These are phyloP conservation scores for Corymbia calophylla DNA, from an alignment of 441 rosid species.

Conservation along the genomic window DNA sequence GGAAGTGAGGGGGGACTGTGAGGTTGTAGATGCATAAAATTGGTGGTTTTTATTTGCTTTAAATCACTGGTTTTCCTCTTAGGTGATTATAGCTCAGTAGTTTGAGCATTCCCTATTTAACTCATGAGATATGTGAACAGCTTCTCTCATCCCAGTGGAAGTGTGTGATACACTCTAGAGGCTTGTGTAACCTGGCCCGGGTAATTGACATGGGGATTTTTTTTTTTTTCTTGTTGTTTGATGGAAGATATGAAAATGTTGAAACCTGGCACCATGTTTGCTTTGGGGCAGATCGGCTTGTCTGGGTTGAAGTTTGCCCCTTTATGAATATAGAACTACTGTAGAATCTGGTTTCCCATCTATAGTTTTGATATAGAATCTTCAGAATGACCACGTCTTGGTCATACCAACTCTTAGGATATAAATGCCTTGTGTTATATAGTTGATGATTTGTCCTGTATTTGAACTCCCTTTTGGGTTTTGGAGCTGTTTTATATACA, in stretches of 20 bases:
- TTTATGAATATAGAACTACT: neutral
- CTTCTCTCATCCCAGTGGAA: neutral
- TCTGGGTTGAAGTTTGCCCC: neutral
- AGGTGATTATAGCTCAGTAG: neutral
- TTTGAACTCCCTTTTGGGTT: neutral
- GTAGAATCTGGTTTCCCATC: neutral
- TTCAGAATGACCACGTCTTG: neutral
- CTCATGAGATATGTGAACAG: neutral
- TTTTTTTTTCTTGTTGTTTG: neutral
- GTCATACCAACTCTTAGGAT: neutral
- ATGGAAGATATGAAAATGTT: neutral
- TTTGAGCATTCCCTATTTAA: neutral
- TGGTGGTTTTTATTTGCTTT: neutral
- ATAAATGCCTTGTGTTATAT: neutral
- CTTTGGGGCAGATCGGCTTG: neutral
- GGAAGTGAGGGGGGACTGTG: neutral
- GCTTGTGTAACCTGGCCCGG: neutral
- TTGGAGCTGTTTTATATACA: neutral
- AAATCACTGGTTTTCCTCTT: neutral
- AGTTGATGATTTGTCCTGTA: neutral
- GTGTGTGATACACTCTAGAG: neutral
- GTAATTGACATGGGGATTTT: neutral
- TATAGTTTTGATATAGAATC: neutral
- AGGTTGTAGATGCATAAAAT: neutral
- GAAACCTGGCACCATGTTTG: neutral